phyloP scores from a whole-genome alignment of 176 grass and related monocot genomes.

The Miscanthus lutarioriparius region DNA sequence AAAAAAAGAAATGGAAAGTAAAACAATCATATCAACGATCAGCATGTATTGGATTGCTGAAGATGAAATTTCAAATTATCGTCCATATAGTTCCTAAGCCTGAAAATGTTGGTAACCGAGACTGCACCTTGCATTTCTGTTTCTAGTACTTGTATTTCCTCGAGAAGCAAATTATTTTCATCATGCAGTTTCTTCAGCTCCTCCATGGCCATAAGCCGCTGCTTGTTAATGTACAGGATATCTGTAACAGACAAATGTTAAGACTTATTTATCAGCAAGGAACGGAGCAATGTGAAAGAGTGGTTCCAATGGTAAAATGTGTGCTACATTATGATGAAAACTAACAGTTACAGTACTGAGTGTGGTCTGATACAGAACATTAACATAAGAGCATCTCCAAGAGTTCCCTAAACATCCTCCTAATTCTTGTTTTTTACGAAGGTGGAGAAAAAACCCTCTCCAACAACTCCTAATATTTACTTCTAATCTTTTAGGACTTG shows the following conservation, averaged over 20 bases:
- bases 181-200: slow-evolving; percentile 47
- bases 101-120: not conserved
- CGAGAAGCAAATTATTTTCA: slow-evolving; percentile 42
- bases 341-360: not conserved
- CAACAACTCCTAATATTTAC: too few species aligned
- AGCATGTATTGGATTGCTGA: not conserved
- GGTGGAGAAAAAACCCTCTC: too few species aligned
- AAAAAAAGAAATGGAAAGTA: not conserved
- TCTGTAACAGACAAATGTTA: slow-evolving; percentile 31
- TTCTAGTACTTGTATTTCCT: slow-evolving; percentile 45
- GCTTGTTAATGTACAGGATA: slow-evolving; percentile 57
- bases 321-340: not conserved
- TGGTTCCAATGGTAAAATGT: not conserved
- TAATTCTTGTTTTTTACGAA: too few species aligned
- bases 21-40: not conserved
- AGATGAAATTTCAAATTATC: not conserved
- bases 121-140: slow-evolving; percentile 15
- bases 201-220: slow-evolving; percentile 44
- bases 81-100: not conserved
- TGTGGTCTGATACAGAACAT: not conserved
- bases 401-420: too few species aligned
- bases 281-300: not conserved
- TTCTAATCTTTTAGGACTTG: too few species aligned
- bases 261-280: not conserved
- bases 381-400: not conserved